Conservation (phyloP, 1,284 basidiomycete genomes). For the Cutaneotrichosporon cyanovorans region DNA sequence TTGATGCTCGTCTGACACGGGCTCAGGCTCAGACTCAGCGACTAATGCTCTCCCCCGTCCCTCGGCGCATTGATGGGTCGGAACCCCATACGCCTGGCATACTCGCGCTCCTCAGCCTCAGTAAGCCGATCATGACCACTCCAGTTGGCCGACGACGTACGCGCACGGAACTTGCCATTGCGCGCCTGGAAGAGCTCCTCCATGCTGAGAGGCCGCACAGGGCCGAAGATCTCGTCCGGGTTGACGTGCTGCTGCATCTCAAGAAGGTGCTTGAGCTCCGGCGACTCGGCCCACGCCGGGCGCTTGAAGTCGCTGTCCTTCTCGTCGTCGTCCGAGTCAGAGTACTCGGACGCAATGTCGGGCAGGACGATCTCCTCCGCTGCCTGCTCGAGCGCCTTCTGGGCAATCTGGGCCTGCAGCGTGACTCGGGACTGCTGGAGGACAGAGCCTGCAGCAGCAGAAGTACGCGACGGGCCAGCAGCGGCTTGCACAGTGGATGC, state of each 20-base stretch:
- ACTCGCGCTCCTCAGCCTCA: constrained; percentile 71
- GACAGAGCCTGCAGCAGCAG: constrained; percentile 4
- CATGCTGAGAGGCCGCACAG: constrained; percentile 75
- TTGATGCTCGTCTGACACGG: not conserved
- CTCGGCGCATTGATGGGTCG: constrained; percentile 29
- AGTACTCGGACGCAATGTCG: constrained; percentile 87
- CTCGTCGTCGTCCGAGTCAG: constrained; percentile 84
- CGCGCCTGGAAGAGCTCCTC: constrained; percentile 58
- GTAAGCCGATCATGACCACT: constrained; percentile 75
- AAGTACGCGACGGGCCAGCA: not conserved
- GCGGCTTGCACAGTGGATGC: not conserved
- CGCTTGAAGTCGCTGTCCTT: constrained; percentile 51
- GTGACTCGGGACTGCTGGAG: constrained; percentile 40
- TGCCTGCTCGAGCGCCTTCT: constrained; percentile 46
- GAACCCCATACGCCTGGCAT: constrained; percentile 84
- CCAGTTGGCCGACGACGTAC: constrained; percentile 92
- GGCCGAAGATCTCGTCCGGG: constrained; percentile 86
- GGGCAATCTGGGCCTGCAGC: constrained; percentile 46
- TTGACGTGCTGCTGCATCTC: constrained; percentile 72
- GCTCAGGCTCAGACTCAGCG: not conserved
- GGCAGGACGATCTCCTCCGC: constrained; percentile 72
- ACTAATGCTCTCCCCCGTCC: constrained; percentile 3
- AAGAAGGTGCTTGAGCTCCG: constrained; percentile 68
- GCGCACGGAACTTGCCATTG: constrained; percentile 59
- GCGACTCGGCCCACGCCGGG: constrained; percentile 85